Percentiles rank a stretch among this genome's conserved stretches.
Evolutionary conservation across 1,139 yeast species (phyloP).

Genomic region (Trichomonascaceae sp.): DNA sequence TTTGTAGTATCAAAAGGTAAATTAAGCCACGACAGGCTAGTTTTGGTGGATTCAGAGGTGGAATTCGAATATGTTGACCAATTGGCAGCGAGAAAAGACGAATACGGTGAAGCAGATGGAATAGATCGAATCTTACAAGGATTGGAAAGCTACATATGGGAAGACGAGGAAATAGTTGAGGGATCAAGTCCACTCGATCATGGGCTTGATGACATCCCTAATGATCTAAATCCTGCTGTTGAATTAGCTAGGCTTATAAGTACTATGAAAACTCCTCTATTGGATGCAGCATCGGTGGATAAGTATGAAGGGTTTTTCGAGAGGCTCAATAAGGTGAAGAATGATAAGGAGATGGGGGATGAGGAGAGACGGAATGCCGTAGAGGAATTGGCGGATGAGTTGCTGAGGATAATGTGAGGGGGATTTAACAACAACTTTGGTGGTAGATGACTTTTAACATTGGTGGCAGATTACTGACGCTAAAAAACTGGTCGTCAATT

Average conservation of each 20-base stretch:
- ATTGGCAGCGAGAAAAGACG: slow-evolving; percentile 9
- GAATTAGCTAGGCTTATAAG: slow-evolving; percentile 3
- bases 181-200: slow-evolving; percentile 13
- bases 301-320: slow-evolving; percentile 23
- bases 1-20: slow-evolving; percentile 20
- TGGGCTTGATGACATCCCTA: slow-evolving; percentile 10
- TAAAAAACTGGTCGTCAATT: neutral
- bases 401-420: slow-evolving; percentile 18
- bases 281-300: slow-evolving; percentile 21
- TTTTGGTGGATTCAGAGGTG: slow-evolving; percentile 20
- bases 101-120: slow-evolving; percentile 17
- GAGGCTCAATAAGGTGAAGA: slow-evolving; percentile 20
- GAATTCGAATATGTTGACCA: slow-evolving; percentile 28
- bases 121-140: slow-evolving; percentile 26
- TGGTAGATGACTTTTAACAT: too few species aligned
- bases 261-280: slow-evolving; percentile 5
- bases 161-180: slow-evolving; percentile 8
- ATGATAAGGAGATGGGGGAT: slow-evolving; percentile 16
- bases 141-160: slow-evolving; percentile 26
- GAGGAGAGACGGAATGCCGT: slow-evolving; percentile 24
- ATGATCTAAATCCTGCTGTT: slow-evolving; percentile 7
- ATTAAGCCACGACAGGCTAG: slow-evolving; percentile 10
- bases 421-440: too few species aligned
- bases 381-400: slow-evolving; percentile 26
- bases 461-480: too few species aligned